A percentile compares a stretch with the other conserved stretches of the same genome.
phyloP scores from a whole-genome alignment of 768 basidiomycete species.

The Hemileccinum impolitum region DNA sequence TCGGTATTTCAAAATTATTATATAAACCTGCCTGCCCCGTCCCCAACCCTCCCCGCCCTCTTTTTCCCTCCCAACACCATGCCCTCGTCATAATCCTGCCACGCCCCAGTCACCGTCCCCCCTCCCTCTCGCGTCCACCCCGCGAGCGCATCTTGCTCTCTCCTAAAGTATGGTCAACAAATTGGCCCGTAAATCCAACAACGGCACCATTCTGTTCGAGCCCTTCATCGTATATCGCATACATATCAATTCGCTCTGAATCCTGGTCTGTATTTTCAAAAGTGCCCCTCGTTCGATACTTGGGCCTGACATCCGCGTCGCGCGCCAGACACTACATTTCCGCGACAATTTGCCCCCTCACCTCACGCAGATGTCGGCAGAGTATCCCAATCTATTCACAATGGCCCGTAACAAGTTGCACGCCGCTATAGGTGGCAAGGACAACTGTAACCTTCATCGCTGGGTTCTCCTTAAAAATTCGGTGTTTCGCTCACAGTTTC shows the following conservation, averaged over 20 bases:
- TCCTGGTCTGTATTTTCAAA: slow-evolving; percentile 19
- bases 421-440: slow-evolving; percentile 55
- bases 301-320: slow-evolving; percentile 7
- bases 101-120: slow-evolving; percentile 4
- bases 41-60: slow-evolving; percentile 20
- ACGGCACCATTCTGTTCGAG: slow-evolving; percentile 85
- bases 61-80: slow-evolving; percentile 33
- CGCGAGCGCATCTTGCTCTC: slow-evolving; percentile 27
- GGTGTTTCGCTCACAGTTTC: slow-evolving; percentile 52
- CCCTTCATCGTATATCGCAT: slow-evolving; percentile 86
- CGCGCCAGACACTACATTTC: slow-evolving; percentile 17
- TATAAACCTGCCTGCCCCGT: slow-evolving; percentile 40
- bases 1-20: slow-evolving; percentile 35
- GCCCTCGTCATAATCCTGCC: slow-evolving; percentile 31
- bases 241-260: slow-evolving; percentile 44
- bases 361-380: slow-evolving; percentile 43
- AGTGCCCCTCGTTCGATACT: too few relatives aligned
- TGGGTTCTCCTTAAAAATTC: slow-evolving; percentile 90
- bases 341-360: slow-evolving; percentile 3
- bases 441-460: slow-evolving; percentile 74
- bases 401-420: slow-evolving; percentile 76
- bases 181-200: slow-evolving; percentile 74
- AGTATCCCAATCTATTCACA: slow-evolving; percentile 48
- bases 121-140: slow-evolving; percentile 20
- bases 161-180: slow-evolving; percentile 74